Evolutionary conservation across 345 rosid genomes (phyloP).

Genomic region (Punica granatum): DNA sequence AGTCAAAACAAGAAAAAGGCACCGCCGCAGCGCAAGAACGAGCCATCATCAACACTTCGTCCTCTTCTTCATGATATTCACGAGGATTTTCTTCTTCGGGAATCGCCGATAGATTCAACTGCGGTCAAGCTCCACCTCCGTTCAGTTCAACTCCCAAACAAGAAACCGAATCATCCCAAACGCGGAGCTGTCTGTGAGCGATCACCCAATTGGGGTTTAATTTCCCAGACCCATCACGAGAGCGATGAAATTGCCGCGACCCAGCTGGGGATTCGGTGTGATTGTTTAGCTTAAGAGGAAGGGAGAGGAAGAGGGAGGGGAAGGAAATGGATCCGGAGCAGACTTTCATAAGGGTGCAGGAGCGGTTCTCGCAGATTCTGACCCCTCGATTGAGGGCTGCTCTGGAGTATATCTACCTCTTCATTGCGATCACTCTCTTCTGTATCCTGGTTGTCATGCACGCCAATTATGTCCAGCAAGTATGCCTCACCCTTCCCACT

Average conservation of each 20-base stretch:
- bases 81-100: neutral
- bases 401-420: conserved; percentile 73
- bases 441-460: conserved; percentile 96
- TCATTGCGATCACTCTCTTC: conserved; percentile 76
- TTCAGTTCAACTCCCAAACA: neutral
- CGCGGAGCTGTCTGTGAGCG: neutral
- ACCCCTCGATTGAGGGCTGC: conserved; percentile 70
- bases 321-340: conserved; percentile 92
- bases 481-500: conserved; percentile 16
- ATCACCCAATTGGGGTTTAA: neutral
- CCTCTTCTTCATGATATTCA: too few relatives aligned
- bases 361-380: conserved; percentile 86
- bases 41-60: too few relatives aligned
- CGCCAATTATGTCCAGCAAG: conserved; percentile 99
- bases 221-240: neutral
- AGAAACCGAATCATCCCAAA: neutral
- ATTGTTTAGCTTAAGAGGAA: neutral
- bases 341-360: conserved; percentile 91
- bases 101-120: neutral
- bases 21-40: neutral
- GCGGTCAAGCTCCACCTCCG: neutral
- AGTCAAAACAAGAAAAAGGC: neutral
- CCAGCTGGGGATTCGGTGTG: neutral
- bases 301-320: neutral
- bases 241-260: neutral